phyloP scores from a whole-genome alignment of 2,329 filamentous ascomycete species.

The Dryadomyces sulphureus region DNA sequence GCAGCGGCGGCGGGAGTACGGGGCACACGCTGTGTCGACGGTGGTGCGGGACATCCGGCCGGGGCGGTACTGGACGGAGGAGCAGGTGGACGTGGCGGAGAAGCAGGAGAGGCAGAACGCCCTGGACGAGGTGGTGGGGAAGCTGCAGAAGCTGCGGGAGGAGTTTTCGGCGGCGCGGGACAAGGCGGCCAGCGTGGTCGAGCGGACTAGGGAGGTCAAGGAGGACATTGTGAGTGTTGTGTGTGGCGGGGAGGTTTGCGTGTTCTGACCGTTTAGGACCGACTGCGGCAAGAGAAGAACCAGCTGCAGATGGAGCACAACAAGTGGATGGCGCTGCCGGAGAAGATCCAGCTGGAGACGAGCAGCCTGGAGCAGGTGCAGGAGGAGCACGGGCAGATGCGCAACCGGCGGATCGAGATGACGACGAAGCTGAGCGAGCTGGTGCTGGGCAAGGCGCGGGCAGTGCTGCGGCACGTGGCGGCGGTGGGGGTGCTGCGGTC shows the following conservation, averaged over 20 bases:
- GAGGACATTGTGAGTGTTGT: slow-evolving; percentile 26
- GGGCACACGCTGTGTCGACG: slow-evolving; percentile 56
- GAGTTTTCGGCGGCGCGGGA: slow-evolving; percentile 20
- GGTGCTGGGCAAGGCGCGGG: slow-evolving; percentile 39
- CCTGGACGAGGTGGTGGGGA: slow-evolving; percentile 25
- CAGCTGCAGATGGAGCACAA: slow-evolving; percentile 51
- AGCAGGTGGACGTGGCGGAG: slow-evolving; percentile 53
- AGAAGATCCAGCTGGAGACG: slow-evolving; percentile 41
- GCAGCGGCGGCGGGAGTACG: slow-evolving; percentile 65
- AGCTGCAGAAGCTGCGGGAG: slow-evolving; percentile 20
- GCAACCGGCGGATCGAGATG: slow-evolving; percentile 21
- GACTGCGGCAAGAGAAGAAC: slow-evolving; percentile 47
- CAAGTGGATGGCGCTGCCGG: slow-evolving; percentile 51
- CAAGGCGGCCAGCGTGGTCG: slow-evolving; percentile 22
- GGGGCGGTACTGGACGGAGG: slow-evolving; percentile 61
- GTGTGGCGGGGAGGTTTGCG: no score
- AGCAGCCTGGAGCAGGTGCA: slow-evolving; percentile 17
- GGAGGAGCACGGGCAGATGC: slow-evolving; percentile 15
- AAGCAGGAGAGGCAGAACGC: slow-evolving; percentile 45
- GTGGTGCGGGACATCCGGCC: slow-evolving; percentile 42
- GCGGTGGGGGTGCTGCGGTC: slow-evolving; percentile 47
- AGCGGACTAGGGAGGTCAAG: slow-evolving; percentile 25
- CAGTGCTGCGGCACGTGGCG: slow-evolving; percentile 37
- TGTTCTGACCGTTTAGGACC: slow-evolving; percentile 19
- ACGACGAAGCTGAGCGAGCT: slow-evolving; percentile 31